Base-by-base conservation (phyloP, 164 flowering plant genomes). In the Nelumbo lutea region DNA sequence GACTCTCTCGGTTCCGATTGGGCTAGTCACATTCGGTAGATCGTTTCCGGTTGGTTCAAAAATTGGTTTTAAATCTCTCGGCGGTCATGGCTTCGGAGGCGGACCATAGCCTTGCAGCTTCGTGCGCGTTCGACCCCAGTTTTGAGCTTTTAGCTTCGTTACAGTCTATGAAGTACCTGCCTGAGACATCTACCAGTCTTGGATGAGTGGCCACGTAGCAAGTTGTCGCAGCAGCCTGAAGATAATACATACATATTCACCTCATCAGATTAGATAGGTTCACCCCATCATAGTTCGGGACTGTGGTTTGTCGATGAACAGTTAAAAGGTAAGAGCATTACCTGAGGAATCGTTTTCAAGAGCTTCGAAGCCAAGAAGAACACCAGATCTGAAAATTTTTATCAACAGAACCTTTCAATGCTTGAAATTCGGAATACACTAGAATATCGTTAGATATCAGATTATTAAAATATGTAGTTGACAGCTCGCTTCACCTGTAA, bases 191-290 rank as follows among this genome's bases (percentile, higher is more conserved):
- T 3, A 6, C 9, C 2, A 90, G 71, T 15, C 82, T 84, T 2
- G 91, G 88, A 73, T 89, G 81, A 0, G 93, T 88, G 3, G 97
- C 99, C 0, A 87, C 99, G 66, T 92, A 95, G 66, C 99, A 95
- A 6, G 94, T 90, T 0, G 97, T 95, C 1, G 99, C 97, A 15
- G 99, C 98, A 52, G 97, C 99, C 97, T 93, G 53, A 2, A 61
- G 0, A 27, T 27, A 43, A 61, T 27, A n/a, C 13, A 11, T 40
- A 3, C 4, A 41, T 40, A 61, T 0, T 42, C 46, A 41, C 42
- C n/a, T 63, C 3, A 59, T 42, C 3, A 47, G 13, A 27, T 27
- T 27, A 27, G 27, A 27, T 27, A 27, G 27, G 27, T 27, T 27
- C n/a, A n/a, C 27, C 27, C 27, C 27, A 27, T 27, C 27, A 27